Evolutionary conservation across 2,329 filamentous ascomycete species (phyloP), one percentile per base, ranked within the genome.

Genomic region (Ophiostoma pallidulum): DNA sequence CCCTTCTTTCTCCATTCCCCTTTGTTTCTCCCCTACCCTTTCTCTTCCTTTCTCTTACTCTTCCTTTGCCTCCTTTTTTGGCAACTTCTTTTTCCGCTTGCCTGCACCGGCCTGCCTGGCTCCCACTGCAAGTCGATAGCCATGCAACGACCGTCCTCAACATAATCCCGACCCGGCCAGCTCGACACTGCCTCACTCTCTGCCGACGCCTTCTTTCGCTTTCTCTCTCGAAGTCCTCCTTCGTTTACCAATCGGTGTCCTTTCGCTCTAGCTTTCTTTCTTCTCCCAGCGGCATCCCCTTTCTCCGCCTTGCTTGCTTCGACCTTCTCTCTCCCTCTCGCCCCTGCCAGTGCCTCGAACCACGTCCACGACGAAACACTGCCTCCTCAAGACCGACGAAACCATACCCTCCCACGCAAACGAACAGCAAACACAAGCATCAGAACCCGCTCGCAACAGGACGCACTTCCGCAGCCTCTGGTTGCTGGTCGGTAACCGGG

Each of bases 401-500:
- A n/a, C 16, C 14, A 5, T 36, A 12, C 20, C 35, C 29, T 16
- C 35, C 13, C 16, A 29, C 32, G n/a, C 28, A 32, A 37, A 12
- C 29, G 13, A 29, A 20, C 40, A 4, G 19, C 16, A 14, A 20
- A 3, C 40, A 16, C n/a, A n/a, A n/a, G n/a, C n/a, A n/a, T n/a
- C n/a, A n/a, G n/a, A 12, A 14, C 10, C 9, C 42, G 32, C 19
- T 28, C 24, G 29, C 26, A 35, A 24, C 16, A 33, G 31, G 19
- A 41, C 29, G n/a, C 36, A 35, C 28, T 14, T 16, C 19, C 40
- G 32, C 28, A 10, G 28, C 41, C 20, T 28, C 48, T 52, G 51
- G 53, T 51, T 50, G 51, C 40, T 50, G 53, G 53, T 52, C 51
- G 50, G 53, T 55, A 18, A 45, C 46, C 50, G 53, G 52, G 50